Evolutionary conservation across 2,329 filamentous ascomycete species (phyloP), one percentile per base, ranked within the genome.

Genomic region (Raffaelea arxii): DNA sequence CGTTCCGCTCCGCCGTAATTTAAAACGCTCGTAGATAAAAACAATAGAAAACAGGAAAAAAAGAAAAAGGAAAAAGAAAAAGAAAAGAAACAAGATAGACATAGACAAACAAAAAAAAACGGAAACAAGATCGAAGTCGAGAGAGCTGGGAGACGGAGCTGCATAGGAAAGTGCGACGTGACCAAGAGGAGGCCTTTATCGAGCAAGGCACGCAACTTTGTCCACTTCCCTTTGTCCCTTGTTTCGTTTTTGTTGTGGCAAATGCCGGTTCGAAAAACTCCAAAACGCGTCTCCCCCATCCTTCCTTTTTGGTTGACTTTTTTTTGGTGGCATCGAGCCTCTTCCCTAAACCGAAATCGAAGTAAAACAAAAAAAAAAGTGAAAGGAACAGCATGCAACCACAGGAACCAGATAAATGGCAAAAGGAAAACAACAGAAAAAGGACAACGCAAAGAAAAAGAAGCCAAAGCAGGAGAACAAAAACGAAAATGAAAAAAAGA

Each of bases 291-390:
- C 30, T 41, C 44, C 24, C 23, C 42, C 27, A 22, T 39, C 43
- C 18, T 25, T 39, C 42, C 18, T 32, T 25, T 36, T 38, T 46
- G 25, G 30, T 49, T 22, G 40, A 41, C 22, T 32, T 38, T 42
- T 36, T 49, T 36, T 22, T 41, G 43, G 37, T 39, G 22, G 24
- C 39, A 42, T 36, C 43, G 24, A 46, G 41, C 43, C 44, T 40
- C 44, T 25, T 46, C 44, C 47, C 40, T 36, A 21, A 46, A 39
- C 43, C 39, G 41, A 32, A 32, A 48, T n/a, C 19, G 44, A 42
- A 43, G 22, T 27, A 44, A n/a, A 41, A n/a, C 19, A 36, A 18
- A 35, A 19, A 19, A 47, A 22, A 35, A 25, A 27, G 37, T 21
- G 16, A 10, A 46, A 36, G n/a, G n/a, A 18, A n/a, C 35, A 37